Percentiles rank a stretch among this genome's conserved stretches.
These are phyloP conservation scores for Solanum virginianum DNA, from an alignment of 257 asterid species.

Conservation along the genomic window DNA sequence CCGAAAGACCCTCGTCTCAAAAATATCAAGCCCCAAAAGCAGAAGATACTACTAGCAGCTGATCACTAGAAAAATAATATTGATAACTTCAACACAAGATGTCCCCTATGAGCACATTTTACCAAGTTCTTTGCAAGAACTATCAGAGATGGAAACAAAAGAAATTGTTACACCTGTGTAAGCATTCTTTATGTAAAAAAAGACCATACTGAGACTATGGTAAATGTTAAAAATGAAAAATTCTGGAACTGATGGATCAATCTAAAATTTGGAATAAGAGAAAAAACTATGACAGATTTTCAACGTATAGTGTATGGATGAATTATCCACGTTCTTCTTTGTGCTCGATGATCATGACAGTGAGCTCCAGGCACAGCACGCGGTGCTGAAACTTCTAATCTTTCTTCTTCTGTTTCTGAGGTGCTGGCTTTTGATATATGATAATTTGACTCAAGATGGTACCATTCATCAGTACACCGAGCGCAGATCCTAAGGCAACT, in stretches of 20 bases:
- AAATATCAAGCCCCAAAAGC: too few relatives aligned
- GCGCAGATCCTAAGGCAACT: slow-evolving; percentile 77
- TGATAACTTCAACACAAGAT: neutral
- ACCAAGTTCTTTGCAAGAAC: neutral
- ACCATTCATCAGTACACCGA: slow-evolving; percentile 75
- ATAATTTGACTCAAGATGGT: slow-evolving; percentile 77
- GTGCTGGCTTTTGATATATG: slow-evolving; percentile 42
- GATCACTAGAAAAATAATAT: neutral
- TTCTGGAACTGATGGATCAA: neutral
- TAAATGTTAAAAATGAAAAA: neutral
- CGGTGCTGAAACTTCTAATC: slow-evolving; percentile 21
- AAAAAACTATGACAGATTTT: neutral
- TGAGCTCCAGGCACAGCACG: neutral
- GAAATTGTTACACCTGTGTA: neutral
- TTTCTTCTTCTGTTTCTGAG: slow-evolving; percentile 66
- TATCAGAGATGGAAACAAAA: neutral
- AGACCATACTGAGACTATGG: neutral
- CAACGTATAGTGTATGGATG: neutral
- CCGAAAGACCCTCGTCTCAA: too few relatives aligned
- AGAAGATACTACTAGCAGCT: neutral
- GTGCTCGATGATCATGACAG: neutral
- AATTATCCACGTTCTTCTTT: neutral
- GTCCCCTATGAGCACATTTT: neutral
- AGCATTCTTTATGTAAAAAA: neutral
- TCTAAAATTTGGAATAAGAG: neutral